A percentile compares a stretch with the other conserved stretches of the same genome.
Evolutionary conservation across 2,329 filamentous ascomycete genomes (phyloP).

Genomic region (Pseudogymnoascus sp.): DNA sequence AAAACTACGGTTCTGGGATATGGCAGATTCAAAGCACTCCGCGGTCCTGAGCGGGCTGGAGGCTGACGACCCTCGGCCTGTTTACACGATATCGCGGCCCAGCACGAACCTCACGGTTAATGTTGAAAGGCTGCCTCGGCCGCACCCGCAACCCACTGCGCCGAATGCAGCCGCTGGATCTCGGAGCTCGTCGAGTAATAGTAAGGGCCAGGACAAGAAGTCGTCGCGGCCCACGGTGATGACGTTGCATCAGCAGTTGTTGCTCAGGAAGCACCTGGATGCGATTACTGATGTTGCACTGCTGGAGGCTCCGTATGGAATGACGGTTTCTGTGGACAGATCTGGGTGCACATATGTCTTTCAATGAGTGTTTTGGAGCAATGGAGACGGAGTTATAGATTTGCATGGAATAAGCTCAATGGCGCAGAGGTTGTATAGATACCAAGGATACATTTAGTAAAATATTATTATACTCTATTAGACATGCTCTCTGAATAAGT

Average conservation of each 20-base stretch:
- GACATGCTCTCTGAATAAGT: neutral
- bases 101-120: slow-evolving; percentile 57
- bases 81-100: slow-evolving; percentile 58
- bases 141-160: slow-evolving; percentile 20
- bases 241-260: slow-evolving; percentile 75
- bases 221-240: slow-evolving; percentile 75
- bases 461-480: neutral
- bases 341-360: slow-evolving; percentile 85
- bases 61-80: slow-evolving; percentile 61
- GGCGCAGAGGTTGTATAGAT: slow-evolving; percentile 6
- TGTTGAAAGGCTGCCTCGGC: slow-evolving; percentile 41
- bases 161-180: slow-evolving; percentile 25
- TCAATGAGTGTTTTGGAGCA: slow-evolving; percentile 18
- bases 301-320: slow-evolving; percentile 80
- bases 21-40: slow-evolving; percentile 68
- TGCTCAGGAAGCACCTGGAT: slow-evolving; percentile 82
- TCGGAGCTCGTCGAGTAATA: slow-evolving; percentile 23
- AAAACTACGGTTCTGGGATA: slow-evolving; percentile 91
- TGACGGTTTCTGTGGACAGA: slow-evolving; percentile 85
- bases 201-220: slow-evolving; percentile 25
- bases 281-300: slow-evolving; percentile 81
- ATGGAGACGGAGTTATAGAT: slow-evolving; percentile 1
- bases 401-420: neutral
- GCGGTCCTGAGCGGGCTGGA: slow-evolving; percentile 72
- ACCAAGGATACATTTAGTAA: slow-evolving; percentile 1